Base-by-base conservation (phyloP, 495 filamentous ascomycete genomes). In the Penicillium waksmanii region DNA sequence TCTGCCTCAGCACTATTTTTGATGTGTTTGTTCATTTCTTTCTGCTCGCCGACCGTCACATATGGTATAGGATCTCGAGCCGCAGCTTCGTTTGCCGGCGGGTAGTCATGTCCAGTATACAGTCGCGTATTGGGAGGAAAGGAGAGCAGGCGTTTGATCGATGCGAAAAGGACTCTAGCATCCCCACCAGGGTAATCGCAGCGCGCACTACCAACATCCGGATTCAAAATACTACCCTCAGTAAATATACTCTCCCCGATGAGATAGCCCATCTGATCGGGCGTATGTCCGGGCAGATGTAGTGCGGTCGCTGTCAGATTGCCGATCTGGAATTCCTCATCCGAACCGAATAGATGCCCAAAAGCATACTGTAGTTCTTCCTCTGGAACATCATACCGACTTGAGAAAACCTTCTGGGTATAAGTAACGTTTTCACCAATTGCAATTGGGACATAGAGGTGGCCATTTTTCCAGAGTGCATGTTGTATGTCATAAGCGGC, bases 181-280 rank as follows among this genome's bases (percentile, higher is more conserved):
- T 69, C 66, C 38, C 83, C 82, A 36, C 78, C 78, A 2, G 83
- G 82, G 57, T 85, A 85, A 54, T 85, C 83, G 56, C 79, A 82
- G 5, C 83, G 74, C 0, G 80, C 82, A 19, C 75, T 79, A 19
- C 80, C 83, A 36, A 86, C 63, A 64, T 85, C 83, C 3, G 76
- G 66, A 53, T 84, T 73, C 70, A 85, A 84, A 53, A 85, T 66
- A 3, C 77, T 80, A 62, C 85, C 83, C 21, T 82, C 82, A 38
- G 68, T 75, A 65, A 85, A 85, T 12, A 84, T 72, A 61, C 85
- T 84, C n/a, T 49, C 55, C 53, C 82, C 83, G 38, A 85, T 73
- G n/a, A 69, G 51, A 57, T 85, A 87, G 0, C 82, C 84, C 23
- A 80, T 57, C 55, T 85, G 82, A 55, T 87, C 84, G 0, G 82